A percentile compares a stretch with the other conserved stretches of the same genome.
These are phyloP conservation scores for Colletotrichum acutatum DNA, from an alignment of 2,329 filamentous ascomycete genomes.

Conservation along the genomic window DNA sequence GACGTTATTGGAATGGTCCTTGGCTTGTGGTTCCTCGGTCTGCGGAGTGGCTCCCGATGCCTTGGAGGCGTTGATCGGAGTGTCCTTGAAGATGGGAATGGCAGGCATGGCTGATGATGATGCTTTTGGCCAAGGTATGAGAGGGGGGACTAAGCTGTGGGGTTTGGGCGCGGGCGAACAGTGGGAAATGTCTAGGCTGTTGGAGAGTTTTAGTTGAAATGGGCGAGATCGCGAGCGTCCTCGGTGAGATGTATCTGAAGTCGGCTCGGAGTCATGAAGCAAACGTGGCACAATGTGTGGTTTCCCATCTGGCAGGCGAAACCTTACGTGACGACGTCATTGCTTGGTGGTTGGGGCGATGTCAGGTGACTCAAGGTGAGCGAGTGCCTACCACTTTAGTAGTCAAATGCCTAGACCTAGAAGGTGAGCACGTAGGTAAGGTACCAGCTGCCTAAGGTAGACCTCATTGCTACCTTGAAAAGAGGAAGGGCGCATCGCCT, in stretches of 20 bases:
- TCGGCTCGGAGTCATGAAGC: conserved; percentile 32
- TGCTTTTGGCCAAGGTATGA: conserved; percentile 14
- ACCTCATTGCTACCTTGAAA: neutral
- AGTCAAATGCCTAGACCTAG: neutral
- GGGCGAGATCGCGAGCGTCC: neutral
- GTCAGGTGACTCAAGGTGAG: conserved; percentile 31
- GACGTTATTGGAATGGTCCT: conserved; percentile 1
- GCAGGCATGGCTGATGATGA: conserved; percentile 59
- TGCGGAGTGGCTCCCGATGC: conserved; percentile 60
- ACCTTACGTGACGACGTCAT: conserved; percentile 36
- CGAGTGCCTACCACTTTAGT: neutral
- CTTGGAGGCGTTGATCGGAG: conserved; percentile 69
- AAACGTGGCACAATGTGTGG: conserved; percentile 32
- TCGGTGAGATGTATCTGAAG: conserved; percentile 19
- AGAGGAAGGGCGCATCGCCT: neutral
- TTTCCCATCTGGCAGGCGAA: conserved; percentile 33
- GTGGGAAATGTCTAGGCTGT: conserved; percentile 1
- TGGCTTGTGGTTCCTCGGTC: conserved; percentile 43
- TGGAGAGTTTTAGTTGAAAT: neutral
- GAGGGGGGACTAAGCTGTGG: conserved; percentile 13
- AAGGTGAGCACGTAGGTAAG: neutral
- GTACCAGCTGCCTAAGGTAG: neutral
- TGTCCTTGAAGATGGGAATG: conserved; percentile 68
- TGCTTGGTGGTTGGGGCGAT: conserved; percentile 25
- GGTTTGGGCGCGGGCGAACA: neutral